Percentiles rank a stretch among this genome's conserved stretches.
Conservation (phyloP, 2,329 filamentous ascomycete genomes). For the Colletotrichum costaricense region DNA sequence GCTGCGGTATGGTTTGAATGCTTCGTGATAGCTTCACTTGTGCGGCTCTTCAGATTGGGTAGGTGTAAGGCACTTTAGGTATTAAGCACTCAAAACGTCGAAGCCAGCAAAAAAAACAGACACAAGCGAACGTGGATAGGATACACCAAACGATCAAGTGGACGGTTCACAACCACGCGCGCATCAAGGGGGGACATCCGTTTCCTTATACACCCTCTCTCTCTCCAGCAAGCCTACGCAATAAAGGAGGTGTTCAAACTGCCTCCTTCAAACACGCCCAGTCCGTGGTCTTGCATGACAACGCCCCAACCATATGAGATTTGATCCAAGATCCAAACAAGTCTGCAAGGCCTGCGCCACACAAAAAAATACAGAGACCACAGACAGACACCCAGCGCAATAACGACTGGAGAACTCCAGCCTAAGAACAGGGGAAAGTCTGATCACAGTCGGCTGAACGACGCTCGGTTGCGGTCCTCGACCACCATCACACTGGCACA, state of each 20-base stretch:
- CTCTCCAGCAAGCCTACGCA: not conserved
- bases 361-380: not conserved
- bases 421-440: not conserved
- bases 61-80: not conserved
- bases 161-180: no score
- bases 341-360: not conserved
- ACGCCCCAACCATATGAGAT: not conserved
- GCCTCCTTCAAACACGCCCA: constrained; percentile 9
- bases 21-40: not conserved
- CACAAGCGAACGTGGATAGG: not conserved
- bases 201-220: constrained; percentile 18
- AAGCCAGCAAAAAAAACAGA: not conserved
- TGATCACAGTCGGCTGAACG: not conserved
- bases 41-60: not conserved
- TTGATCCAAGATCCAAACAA: not conserved
- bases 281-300: constrained; percentile 8
- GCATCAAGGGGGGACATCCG: not conserved
- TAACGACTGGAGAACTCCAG: not conserved
- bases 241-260: not conserved
- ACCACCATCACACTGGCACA: no score
- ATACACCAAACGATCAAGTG: no score
- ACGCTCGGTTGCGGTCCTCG: not conserved
- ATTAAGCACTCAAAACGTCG: not conserved
- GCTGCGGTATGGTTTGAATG: rapidly evolving
- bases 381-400: not conserved